These are phyloP conservation scores for Biancaea sappan DNA, from an alignment of 306 rosid species.

Conservation along the genomic window DNA sequence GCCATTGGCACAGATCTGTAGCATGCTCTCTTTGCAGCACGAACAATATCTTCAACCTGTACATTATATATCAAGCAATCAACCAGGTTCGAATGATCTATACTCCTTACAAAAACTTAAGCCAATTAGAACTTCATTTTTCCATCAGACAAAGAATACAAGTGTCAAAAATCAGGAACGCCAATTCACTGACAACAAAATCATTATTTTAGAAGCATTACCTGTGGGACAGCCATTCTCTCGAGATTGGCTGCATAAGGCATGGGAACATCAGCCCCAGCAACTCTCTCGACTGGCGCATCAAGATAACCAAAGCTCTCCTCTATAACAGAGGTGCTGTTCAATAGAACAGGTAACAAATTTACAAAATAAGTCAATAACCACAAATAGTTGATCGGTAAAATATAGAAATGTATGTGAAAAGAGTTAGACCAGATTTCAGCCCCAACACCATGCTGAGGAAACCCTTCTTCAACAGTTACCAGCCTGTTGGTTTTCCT, in stretches of 20 bases:
- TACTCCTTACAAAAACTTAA: conserved; percentile 12
- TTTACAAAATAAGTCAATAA: background rate
- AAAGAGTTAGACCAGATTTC: conserved; percentile 76
- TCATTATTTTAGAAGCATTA: conserved; percentile 27
- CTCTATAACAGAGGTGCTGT: conserved; percentile 87
- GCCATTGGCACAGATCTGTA: conserved; percentile 73
- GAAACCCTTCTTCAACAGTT: conserved; percentile 96
- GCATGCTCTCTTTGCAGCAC: conserved; percentile 96
- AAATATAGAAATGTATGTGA: conserved; percentile 6
- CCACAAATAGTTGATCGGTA: conserved; percentile 15
- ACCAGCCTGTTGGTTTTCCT: conserved; percentile 89
- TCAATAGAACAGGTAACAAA: conserved; percentile 33
- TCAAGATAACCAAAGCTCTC: conserved; percentile 94
- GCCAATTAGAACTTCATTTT: conserved; percentile 2
- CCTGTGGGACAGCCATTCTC: conserved; percentile 97
- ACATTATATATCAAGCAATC: conserved; percentile 35
- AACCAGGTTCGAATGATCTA: conserved; percentile 17
- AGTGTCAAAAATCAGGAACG: background rate
- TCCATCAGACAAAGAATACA: background rate
- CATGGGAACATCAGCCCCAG: conserved; percentile 97
- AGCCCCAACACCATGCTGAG: conserved; percentile 98
- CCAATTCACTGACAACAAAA: conserved; percentile 6
- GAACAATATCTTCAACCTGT: conserved; percentile 89
- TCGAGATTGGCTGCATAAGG: conserved; percentile 95
- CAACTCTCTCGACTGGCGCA: conserved; percentile 93